Evolutionary conservation across 768 basidiomycete species (phyloP).

Genomic region (Pisolithus marmoratus): DNA sequence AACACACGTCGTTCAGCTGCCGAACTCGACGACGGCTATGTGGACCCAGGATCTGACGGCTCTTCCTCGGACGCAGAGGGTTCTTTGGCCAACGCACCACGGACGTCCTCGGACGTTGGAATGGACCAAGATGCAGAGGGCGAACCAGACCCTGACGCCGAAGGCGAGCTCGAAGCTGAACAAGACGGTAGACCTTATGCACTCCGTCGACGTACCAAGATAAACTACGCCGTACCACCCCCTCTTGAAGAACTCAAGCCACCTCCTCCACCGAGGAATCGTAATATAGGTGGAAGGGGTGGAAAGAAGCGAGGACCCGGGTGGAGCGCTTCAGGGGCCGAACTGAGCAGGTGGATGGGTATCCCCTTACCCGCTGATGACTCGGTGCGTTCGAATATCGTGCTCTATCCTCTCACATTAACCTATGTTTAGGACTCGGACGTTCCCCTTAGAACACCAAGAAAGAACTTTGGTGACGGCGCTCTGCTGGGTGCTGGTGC

Average conservation of each 20-base stretch:
- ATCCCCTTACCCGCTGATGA: constrained; percentile 52
- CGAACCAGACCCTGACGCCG: constrained; percentile 36
- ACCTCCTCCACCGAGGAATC: constrained; percentile 25
- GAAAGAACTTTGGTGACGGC: constrained; percentile 56
- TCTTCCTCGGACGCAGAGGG: constrained; percentile 51
- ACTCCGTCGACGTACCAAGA: constrained; percentile 53
- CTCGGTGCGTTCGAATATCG: constrained; percentile 38
- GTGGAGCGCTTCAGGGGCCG: constrained; percentile 77
- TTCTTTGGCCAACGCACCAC: constrained; percentile 50
- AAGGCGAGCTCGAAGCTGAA: constrained; percentile 36
- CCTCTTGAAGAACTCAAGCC: constrained; percentile 64
- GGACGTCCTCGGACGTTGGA: constrained; percentile 33
- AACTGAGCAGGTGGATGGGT: constrained; percentile 74
- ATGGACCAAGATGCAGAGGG: constrained; percentile 32
- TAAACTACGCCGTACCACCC: constrained; percentile 81
- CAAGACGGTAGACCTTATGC: constrained; percentile 43
- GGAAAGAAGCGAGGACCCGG: constrained; percentile 49
- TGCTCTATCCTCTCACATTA: neutral
- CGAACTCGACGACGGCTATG: constrained; percentile 49
- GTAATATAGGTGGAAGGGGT: constrained; percentile 32
- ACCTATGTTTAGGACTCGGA: constrained; percentile 59
- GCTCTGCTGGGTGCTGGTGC: constrained; percentile 47
- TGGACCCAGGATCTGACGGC: constrained; percentile 41
- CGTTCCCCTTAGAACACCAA: constrained; percentile 56
- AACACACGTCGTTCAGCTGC: constrained; percentile 15